Evolutionary conservation across 768 basidiomycete genomes (phyloP), one percentile per base, ranked within the genome.

Genomic region (Naganishia randhawae): DNA sequence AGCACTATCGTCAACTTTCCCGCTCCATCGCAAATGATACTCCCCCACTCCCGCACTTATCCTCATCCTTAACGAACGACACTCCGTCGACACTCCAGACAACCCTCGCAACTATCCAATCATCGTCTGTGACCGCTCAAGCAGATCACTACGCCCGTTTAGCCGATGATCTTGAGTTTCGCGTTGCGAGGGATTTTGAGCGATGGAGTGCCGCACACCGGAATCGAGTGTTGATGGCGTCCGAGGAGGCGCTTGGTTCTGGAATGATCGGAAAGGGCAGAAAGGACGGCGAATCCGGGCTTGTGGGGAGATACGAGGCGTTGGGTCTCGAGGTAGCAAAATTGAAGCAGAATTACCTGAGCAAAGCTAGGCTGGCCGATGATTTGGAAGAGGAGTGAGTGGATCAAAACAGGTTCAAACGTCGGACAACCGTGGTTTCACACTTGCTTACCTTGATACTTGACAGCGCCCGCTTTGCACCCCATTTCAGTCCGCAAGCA

Each of bases 331-430:
- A 77, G 29, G 76, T 76, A 1, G 70, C 73, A 16, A 76, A 73
- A 68, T 48, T 78, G 35, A 92, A 90, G 80, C 84, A 87, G 62
- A 83, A 85, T 64, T 95, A 95, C 75, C 78, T 91, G 13, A 80
- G 84, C 35, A 95, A 92, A 79, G 87, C 85, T 0, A 85, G 90
- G 64, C 85, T 85, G 45, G 92, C 93, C 17, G 93, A 96, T 73
- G 93, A 96, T 75, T 88, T 89, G 9, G 92, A 92, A 77, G 93
- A 96, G 77, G 92, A 95, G 93, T 95, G 80, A 74, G 91, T 83
- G 32, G 33, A 42, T 6, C 1, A 16, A 22, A 50, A 63, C 55
- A 13, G 16, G 25, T 11, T 11, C 6, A 27, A 10, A 1, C 39
- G 2, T 64, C 33, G 4, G n/a, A n/a, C n/a, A n/a, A n/a, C 19